These are phyloP conservation scores for Quercus rubra DNA, from an alignment of 306 rosid species.

Conservation along the genomic window DNA sequence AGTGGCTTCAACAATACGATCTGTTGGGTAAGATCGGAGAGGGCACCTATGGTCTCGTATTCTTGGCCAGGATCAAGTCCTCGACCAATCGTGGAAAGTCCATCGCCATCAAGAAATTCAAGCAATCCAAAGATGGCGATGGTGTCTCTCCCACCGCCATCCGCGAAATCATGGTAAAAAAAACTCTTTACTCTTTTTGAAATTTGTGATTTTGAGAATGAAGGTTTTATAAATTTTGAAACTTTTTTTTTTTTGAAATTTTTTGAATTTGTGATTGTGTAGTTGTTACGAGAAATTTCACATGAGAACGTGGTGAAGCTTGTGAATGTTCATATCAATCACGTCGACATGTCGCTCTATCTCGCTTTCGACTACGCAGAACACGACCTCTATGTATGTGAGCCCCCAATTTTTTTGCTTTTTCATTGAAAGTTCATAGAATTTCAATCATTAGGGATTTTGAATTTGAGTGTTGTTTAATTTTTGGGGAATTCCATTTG, in stretches of 20 bases:
- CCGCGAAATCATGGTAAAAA: conserved; percentile 90
- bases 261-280: conserved; percentile 21
- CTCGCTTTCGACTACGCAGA: conserved; percentile 95
- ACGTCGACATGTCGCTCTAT: conserved; percentile 87
- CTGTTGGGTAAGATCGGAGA: conserved; percentile 93
- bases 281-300: conserved; percentile 88
- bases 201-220: neutral
- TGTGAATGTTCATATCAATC: conserved; percentile 94
- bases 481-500: neutral
- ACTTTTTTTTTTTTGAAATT: neutral
- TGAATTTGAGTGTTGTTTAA: neutral
- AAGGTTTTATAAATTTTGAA: neutral
- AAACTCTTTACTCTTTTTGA: neutral
- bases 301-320: conserved; percentile 96
- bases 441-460: neutral
- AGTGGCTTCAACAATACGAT: conserved; percentile 97
- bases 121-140: conserved; percentile 96
- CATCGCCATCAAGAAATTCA: conserved; percentile 94
- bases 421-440: neutral
- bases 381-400: conserved; percentile 93
- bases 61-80: conserved; percentile 75
- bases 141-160: conserved; percentile 99
- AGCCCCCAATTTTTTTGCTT: neutral
- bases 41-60: conserved; percentile 96
- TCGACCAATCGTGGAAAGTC: conserved; percentile 79